Base-by-base conservation (phyloP, 1,284 basidiomycete species). In the Caloboletus firmus region DNA sequence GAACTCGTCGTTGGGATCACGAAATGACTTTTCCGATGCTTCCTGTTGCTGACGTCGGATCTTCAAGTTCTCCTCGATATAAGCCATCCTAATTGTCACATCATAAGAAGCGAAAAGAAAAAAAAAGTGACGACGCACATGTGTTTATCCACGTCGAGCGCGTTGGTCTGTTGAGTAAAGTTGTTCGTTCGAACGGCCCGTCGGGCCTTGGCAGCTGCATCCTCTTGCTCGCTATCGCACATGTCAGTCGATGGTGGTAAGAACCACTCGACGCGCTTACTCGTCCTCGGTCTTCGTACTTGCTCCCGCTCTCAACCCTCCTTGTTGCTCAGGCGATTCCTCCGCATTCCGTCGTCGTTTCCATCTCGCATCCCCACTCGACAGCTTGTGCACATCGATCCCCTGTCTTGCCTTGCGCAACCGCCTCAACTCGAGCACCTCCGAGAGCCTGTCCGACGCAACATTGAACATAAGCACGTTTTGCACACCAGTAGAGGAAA, bases 141-240 rank as follows among this genome's bases (percentile, higher is more conserved):
- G 68, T 98, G 96, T 67, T 97, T 98, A 75, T 99, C 95, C 7
- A 98, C 94, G 66, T 98, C 95, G 12, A 98, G 79, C 2, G 87
- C 85, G 67, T 97, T 97, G 2, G 95, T 99, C 73, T 98, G 95
- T 59, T 93, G 90, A 0, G 96, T 98, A 69, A 99, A 98, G 74
- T 98, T 97, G 74, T 92, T 95, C 24, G 83, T 79, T 45, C 93
- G 81, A 5, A 98, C 84, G 6, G 86, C 85, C 53, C 87, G 79
- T 51, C 91, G 78, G 28, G 89, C 84, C 58, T 84, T 85, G 5
- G 85, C 82, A 49, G 85, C 83, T 44, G 83, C 79, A 49, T 85
- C 84, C 49, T 76, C 87, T 48, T 82, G 79, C 35, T 85, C 81
- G 1, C 82, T 86, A 13, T 37, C 18, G 20, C 13, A 30, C 46